Percentiles rank a stretch among this genome's conserved stretches.
phyloP scores from a whole-genome alignment of 345 rosid genomes.

The Viola odorata region DNA sequence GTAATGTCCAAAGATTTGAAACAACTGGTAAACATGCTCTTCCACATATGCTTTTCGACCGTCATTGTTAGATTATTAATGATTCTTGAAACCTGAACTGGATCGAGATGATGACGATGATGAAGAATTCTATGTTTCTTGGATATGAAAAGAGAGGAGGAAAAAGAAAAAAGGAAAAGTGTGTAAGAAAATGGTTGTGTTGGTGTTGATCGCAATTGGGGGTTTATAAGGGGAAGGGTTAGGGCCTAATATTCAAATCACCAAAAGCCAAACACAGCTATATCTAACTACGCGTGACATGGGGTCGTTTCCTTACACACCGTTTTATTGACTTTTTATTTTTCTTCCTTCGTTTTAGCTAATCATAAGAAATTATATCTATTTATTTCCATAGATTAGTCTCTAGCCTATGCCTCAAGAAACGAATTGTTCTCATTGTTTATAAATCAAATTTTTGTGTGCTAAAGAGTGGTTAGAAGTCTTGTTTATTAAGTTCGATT shows the following conservation, averaged over 20 bases:
- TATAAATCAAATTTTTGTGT: no score
- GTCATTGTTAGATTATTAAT: conserved; percentile 27
- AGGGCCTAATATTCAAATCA: conserved; percentile 14
- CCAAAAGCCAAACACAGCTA: conserved; percentile 8
- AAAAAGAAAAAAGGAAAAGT: not conserved
- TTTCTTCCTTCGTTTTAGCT: not conserved
- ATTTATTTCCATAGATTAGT: no score
- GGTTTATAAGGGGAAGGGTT: conserved; percentile 1
- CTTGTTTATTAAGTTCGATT: no score
- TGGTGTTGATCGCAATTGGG: not conserved
- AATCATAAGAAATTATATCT: no score
- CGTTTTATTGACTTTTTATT: conserved; percentile 10
- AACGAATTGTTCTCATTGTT: no score
- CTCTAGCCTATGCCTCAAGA: no score
- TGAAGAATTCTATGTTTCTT: not conserved
- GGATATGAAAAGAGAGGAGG: not conserved
- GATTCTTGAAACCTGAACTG: not conserved
- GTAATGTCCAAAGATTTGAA: conserved; percentile 23
- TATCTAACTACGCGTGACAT: conserved; percentile 10
- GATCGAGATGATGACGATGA: not conserved
- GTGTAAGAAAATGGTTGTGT: not conserved
- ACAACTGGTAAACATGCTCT: conserved; percentile 44
- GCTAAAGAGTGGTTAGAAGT: no score
- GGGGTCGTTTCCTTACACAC: conserved; percentile 9
- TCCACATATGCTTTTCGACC: conserved; percentile 49